Percentiles rank a stretch among this genome's conserved stretches.
Conservation (phyloP, 495 filamentous ascomycete genomes). For the Cryomyces antarcticus region DNA sequence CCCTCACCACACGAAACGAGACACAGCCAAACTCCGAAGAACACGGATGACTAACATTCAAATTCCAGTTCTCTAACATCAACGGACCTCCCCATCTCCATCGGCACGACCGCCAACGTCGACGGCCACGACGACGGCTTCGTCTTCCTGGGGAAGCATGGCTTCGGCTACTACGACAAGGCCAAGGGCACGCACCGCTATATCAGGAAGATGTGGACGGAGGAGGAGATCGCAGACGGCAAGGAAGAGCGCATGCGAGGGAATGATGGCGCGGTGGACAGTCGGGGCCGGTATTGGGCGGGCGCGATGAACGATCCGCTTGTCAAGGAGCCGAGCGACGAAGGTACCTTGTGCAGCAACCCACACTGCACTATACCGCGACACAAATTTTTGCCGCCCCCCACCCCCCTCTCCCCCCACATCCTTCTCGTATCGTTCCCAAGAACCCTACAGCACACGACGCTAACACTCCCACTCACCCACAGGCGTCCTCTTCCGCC, state of each 20-base stretch:
- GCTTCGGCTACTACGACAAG: constrained; percentile 55
- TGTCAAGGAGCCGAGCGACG: constrained; percentile 12
- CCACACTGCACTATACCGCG: no score
- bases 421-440: constrained; percentile 5
- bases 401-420: no score
- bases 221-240: constrained; percentile 20
- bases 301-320: constrained; percentile 65
- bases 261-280: constrained; percentile 74
- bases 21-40: no score
- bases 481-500: constrained; percentile 37
- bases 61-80: no score
- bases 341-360: constrained; percentile 7
- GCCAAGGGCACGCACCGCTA: constrained; percentile 40
- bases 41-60: no score
- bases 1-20: no score
- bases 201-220: constrained; percentile 37
- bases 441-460: constrained; percentile 25
- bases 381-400: not conserved
- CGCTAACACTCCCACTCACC: constrained; percentile 3
- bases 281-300: constrained; percentile 67
- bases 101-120: constrained; percentile 63
- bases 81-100: not conserved
- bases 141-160: constrained; percentile 61
- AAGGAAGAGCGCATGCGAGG: constrained; percentile 27
- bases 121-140: constrained; percentile 45